These are phyloP conservation scores for Didymella keratinophila DNA, from an alignment of 2,329 filamentous ascomycete species.

Conservation along the genomic window DNA sequence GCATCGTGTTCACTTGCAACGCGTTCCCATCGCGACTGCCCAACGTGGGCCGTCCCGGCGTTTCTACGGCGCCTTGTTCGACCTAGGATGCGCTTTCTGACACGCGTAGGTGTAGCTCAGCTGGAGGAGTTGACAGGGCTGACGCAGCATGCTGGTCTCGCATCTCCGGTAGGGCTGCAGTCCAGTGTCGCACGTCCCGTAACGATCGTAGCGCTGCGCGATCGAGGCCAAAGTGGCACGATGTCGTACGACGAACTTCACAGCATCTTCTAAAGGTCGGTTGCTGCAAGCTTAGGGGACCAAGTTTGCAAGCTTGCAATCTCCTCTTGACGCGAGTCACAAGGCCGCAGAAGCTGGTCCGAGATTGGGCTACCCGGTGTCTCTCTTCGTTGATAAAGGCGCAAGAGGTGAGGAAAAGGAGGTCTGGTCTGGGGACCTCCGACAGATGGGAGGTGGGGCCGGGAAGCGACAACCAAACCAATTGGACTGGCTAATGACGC, in stretches of 20 bases:
- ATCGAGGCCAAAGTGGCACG: conserved; percentile 1
- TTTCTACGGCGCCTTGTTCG: conserved; percentile 1
- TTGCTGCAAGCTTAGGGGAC: neutral
- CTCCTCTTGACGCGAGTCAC: neutral
- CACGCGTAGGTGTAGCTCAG: neutral
- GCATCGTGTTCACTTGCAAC: neutral
- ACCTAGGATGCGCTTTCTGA: neutral
- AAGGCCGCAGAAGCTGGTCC: neutral
- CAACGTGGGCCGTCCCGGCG: neutral
- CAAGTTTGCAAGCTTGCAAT: neutral
- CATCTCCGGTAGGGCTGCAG: neutral
- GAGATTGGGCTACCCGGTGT: neutral
- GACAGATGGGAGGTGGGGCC: neutral
- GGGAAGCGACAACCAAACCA: neutral
- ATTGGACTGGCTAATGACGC: neutral
- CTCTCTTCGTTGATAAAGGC: neutral
- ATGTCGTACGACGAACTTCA: neutral
- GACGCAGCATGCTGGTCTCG: neutral
- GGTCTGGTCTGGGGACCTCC: neutral
- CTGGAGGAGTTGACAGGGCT: neutral
- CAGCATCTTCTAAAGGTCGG: neutral
- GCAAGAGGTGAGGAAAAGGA: neutral
- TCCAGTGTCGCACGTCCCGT: neutral
- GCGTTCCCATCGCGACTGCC: neutral
- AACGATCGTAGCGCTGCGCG: neutral